Evolutionary conservation across 345 rosid species (phyloP), one percentile per base, ranked within the genome.

Genomic region (Citrus unshiu): DNA sequence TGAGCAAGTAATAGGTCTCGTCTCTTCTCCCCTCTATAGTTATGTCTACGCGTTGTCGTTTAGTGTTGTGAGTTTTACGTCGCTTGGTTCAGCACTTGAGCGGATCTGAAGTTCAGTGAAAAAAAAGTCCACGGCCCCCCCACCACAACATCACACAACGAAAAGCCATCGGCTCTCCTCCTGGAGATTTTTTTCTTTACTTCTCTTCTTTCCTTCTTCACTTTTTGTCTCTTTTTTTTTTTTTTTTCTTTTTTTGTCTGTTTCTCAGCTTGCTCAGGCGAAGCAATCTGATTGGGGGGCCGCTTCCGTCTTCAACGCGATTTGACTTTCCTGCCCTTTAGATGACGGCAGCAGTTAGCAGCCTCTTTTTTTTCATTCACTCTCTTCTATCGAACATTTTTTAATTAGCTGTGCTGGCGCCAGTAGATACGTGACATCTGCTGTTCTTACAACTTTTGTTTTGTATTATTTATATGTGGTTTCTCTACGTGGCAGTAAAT

Each of bases 71-170:
- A 56, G 46, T 8, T 74, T 32, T 22, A 19, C 7, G 37, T 32
- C 14, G 40, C 51, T 32, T 25, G 66, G 46, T 68, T 72, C 34
- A 18, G 83, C 43, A 39, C 43, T 39, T 9, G 10, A 39, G 43
- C n/a, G 77, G 92, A 82, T 82, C 85, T 83, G 83, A 54, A 81
- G 75, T 58, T 83, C 79, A 60, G 82, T 29, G 0, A 56, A 32
- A 24, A 54, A 54, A 83, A 84, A 84, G 90, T 89, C 87, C 83
- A 89, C 87, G 90, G 18, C 18, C 85, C 70, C 65, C 65, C 57
- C 83, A 46, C 30, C 58, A 5, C 18, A 18, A 46, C 51, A 46
- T 43, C 13, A 43, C 51, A 57, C 27, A 75, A 69, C 10, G 8
- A 66, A 64, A 68, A 30, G 40, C 49, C 6, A 1, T 71, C 40